Conservation (phyloP, 345 rosid species). For the Sisymbrium irio region DNA sequence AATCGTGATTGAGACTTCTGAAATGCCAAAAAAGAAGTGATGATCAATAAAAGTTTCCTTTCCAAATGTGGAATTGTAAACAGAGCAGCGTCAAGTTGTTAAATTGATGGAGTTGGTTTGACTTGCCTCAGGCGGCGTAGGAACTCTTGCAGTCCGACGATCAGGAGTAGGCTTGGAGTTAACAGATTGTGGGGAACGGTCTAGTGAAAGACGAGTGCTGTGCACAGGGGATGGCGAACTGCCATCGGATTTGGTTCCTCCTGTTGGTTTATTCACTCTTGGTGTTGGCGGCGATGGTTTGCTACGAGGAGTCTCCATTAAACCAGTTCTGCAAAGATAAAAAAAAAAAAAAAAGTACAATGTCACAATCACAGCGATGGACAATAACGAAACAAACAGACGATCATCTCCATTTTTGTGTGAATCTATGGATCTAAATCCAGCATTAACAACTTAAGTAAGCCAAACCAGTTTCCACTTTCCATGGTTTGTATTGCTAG, state of each 20-base stretch:
- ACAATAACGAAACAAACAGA: constrained; percentile 19
- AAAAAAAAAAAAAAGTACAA: constrained; percentile 22
- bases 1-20: constrained; percentile 61
- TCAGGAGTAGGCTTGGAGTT: constrained; percentile 63
- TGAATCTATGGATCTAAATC: not conserved
- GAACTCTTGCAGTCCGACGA: constrained; percentile 60
- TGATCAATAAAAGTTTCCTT: not conserved
- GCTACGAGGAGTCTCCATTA: constrained; percentile 76
- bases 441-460: not conserved
- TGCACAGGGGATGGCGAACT: constrained; percentile 59
- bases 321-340: constrained; percentile 51
- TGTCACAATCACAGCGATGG: constrained; percentile 46
- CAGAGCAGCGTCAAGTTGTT: not conserved
- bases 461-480: not conserved
- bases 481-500: not conserved
- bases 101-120: not conserved
- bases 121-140: constrained; percentile 72
- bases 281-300: constrained; percentile 69
- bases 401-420: not conserved
- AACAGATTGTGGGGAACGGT: constrained; percentile 63
- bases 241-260: constrained; percentile 54
- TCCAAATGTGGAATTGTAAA: constrained; percentile 9
- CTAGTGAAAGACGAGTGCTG: constrained; percentile 60
- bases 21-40: not conserved
- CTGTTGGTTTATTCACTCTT: constrained; percentile 52